Percentiles rank a stretch among this genome's conserved stretches.
Evolutionary conservation across 352 stramenopile species (phyloP).

Genomic region (Pythium dissimile): DNA sequence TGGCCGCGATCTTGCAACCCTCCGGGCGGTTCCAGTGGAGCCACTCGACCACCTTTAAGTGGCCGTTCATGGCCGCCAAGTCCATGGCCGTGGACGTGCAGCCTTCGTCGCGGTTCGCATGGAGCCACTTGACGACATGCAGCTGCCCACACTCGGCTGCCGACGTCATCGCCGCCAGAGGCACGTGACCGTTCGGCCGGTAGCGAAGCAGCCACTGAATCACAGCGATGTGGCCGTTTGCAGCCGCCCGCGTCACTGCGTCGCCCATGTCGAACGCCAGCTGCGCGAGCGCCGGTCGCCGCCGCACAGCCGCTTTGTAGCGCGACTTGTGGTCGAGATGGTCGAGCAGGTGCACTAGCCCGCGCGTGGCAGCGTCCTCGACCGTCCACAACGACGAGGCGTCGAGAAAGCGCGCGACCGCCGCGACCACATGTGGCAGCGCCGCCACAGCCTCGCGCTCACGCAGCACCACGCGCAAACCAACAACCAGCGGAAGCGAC

Average conservation of each 20-base stretch:
- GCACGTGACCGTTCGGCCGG: background rate
- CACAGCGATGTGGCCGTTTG: slow-evolving; percentile 6
- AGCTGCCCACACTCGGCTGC: slow-evolving; percentile 35
- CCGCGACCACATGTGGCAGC: slow-evolving; percentile 34
- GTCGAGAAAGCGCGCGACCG: slow-evolving; percentile 35
- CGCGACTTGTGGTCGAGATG: slow-evolving; percentile 27
- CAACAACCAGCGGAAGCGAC: background rate
- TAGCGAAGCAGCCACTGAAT: slow-evolving; percentile 18
- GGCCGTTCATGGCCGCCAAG: slow-evolving; percentile 33
- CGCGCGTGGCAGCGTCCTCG: slow-evolving; percentile 29
- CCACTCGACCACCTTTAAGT: slow-evolving; percentile 37
- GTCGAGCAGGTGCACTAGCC: slow-evolving; percentile 38
- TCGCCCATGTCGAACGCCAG: slow-evolving; percentile 33
- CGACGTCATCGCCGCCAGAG: slow-evolving; percentile 20
- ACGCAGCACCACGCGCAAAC: background rate
- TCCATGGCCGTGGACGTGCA: slow-evolving; percentile 33
- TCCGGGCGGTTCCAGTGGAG: slow-evolving; percentile 32
- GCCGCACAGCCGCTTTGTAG: background rate
- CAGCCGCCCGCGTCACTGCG: slow-evolving; percentile 9
- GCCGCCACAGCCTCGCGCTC: slow-evolving; percentile 20
- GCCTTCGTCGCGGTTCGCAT: slow-evolving; percentile 25
- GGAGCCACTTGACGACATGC: slow-evolving; percentile 31
- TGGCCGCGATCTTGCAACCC: slow-evolving; percentile 35
- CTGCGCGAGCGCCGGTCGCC: background rate
- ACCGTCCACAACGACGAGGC: slow-evolving; percentile 36